phyloP scores from a whole-genome alignment of 371 early-diverging fungal genomes.

The Catenaria anguillulae region DNA sequence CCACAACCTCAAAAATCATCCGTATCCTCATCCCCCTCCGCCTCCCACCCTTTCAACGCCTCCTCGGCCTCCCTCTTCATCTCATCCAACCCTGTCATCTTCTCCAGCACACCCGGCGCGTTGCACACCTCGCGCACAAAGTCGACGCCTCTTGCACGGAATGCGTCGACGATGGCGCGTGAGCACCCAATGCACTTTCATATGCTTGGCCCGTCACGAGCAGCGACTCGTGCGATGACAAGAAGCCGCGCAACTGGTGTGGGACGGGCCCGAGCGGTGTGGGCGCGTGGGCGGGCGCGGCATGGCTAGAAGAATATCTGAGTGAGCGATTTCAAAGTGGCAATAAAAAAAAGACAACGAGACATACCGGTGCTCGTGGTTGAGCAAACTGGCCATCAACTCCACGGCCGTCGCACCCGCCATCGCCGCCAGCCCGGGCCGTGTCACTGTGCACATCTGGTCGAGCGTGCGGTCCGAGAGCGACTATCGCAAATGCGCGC shows the following conservation, averaged over 20 bases:
- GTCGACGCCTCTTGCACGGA: slow-evolving; percentile 39
- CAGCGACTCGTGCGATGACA: slow-evolving; percentile 64
- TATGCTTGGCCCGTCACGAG: slow-evolving; percentile 75
- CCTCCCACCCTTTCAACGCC: slow-evolving; percentile 34
- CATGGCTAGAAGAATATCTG: too few relatives aligned
- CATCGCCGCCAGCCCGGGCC: slow-evolving; percentile 81
- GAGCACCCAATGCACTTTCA: slow-evolving; percentile 86
- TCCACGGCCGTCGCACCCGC: slow-evolving; percentile 79
- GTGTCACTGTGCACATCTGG: slow-evolving; percentile 93
- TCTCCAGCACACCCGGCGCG: slow-evolving; percentile 58
- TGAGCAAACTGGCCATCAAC: slow-evolving; percentile 67
- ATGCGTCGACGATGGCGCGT: slow-evolving; percentile 48
- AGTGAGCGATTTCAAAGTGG: too few relatives aligned
- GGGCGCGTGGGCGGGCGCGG: slow-evolving; percentile 3
- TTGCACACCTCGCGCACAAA: slow-evolving; percentile 58
- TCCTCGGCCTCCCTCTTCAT: slow-evolving; percentile 62
- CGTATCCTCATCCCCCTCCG: slow-evolving; percentile 27
- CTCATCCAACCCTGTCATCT: slow-evolving; percentile 60
- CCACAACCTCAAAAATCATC: too few relatives aligned
- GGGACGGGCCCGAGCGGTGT: slow-evolving; percentile 54
- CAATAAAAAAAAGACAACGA: neutral
- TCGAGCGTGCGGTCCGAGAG: slow-evolving; percentile 81
- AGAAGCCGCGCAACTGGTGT: slow-evolving; percentile 86
- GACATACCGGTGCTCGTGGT: slow-evolving; percentile 60
- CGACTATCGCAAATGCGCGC: slow-evolving; percentile 47